Evolutionary conservation across 1,139 yeast genomes (phyloP), one percentile per base, ranked within the genome.

Genomic region (Geotrichum restrictum): DNA sequence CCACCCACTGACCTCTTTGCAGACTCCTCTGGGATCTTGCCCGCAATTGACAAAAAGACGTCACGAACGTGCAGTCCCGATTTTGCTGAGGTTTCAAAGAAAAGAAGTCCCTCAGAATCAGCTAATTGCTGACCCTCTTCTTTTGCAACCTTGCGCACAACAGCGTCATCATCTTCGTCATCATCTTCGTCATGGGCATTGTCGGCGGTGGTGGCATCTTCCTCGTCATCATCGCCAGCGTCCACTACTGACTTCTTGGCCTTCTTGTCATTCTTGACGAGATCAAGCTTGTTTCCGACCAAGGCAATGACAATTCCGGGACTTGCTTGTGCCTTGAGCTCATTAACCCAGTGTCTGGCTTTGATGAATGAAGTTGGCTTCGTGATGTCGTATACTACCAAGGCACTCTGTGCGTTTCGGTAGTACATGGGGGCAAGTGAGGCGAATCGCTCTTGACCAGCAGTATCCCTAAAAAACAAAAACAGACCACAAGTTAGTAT

Each of bases 301-400:
- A 93, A 76, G 2, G 98, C 98, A 68, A 93, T 91, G 53, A 89
- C 82, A 58, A 93, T 93, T 62, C 85, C 91, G 59, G 88, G 88
- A 32, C 86, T 77, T 21, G 98, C 98, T 71, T 91, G 98, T 61
- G 94, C 96, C 64, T 88, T 96, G 61, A 93, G 77, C 69, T 93
- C 98, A 65, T 88, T 88, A 55, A 93, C 97, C 98, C 98, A 93
- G 70, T 91, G 97, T 64, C 98, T 84, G n/a, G 98, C 98, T 70
- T 93, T 91, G 64, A 93, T 87, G 64, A 93, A 91, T 19, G 95
- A 85, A n/a, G 96, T 95, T 1, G 98, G 97, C 68, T 93, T 93
- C 45, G 98, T 91, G 59, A 93, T 82, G 66, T 93, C 98, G 67
- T 93, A 93, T 8, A 93, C 98, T 10, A 93, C 97, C 59, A 93